Evolutionary conservation across 306 rosid species (phyloP).

Genomic region (Betula pendula): DNA sequence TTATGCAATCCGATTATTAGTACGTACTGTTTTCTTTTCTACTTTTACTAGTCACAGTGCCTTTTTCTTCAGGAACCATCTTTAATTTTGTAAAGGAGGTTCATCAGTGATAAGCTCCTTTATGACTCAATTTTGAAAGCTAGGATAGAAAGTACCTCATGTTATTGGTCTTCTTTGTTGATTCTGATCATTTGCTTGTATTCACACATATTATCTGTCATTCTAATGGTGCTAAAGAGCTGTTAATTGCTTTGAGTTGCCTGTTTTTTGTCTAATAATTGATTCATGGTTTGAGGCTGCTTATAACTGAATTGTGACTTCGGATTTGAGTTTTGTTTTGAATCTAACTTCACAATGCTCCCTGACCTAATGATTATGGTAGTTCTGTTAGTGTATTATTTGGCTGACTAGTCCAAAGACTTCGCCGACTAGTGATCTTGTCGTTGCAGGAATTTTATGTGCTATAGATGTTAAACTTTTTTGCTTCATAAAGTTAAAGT

Average conservation of each 20-base stretch:
- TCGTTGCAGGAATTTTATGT: too few species aligned
- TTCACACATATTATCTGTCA: too few species aligned
- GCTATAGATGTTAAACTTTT: too few species aligned
- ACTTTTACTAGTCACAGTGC: too few species aligned
- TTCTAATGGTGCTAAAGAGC: too few species aligned
- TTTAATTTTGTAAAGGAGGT: background rate
- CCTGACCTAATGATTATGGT: background rate
- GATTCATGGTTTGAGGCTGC: constrained; percentile 2
- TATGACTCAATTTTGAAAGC: background rate
- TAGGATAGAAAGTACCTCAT: background rate
- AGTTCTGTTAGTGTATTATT: too few species aligned
- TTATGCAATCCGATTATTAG: too few species aligned
- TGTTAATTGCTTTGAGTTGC: background rate
- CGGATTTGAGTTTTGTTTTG: background rate
- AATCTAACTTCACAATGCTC: background rate
- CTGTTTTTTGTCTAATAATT: background rate
- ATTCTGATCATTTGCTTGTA: constrained; percentile 4
- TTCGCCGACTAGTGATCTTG: too few species aligned
- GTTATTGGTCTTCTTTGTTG: background rate
- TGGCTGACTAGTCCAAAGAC: too few species aligned
- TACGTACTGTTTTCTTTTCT: too few species aligned
- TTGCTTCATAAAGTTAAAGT: too few species aligned
- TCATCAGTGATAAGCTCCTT: background rate
- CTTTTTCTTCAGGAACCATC: too few species aligned
- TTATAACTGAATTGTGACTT: background rate